Conservation (phyloP, 2,329 filamentous ascomycete genomes). For the Colletotrichum brevisporum region DNA sequence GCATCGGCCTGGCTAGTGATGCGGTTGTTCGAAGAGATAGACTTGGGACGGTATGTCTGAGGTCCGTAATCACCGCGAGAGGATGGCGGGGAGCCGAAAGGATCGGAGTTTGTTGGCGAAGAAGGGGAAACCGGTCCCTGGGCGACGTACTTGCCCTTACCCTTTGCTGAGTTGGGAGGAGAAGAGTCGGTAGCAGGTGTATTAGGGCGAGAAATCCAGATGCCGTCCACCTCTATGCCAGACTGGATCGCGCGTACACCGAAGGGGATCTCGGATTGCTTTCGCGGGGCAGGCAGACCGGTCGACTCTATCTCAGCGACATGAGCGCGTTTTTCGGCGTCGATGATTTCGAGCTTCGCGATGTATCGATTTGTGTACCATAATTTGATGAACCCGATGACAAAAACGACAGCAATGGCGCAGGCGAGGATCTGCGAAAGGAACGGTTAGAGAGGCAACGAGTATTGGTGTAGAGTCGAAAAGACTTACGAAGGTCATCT, state of each 20-base stretch:
- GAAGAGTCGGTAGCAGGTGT: conserved; percentile 50
- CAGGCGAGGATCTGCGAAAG: conserved; percentile 76
- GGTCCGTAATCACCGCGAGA: conserved; percentile 20
- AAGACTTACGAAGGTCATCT: conserved; percentile 86
- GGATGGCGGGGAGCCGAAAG: conserved; percentile 29
- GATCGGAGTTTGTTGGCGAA: conserved; percentile 29
- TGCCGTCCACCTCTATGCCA: conserved; percentile 87
- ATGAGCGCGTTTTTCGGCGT: conserved; percentile 74
- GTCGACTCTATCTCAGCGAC: conserved; percentile 68
- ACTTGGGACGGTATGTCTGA: conserved; percentile 38
- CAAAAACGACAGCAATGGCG: conserved; percentile 79
- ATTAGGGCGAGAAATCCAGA: conserved; percentile 76
- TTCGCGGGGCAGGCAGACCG: conserved; percentile 58
- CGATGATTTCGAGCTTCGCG: conserved; percentile 72
- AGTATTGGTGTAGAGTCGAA: too few relatives aligned
- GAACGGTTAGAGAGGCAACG: neutral
- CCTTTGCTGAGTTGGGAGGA: conserved; percentile 30
- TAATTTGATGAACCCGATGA: conserved; percentile 77
- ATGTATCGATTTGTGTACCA: conserved; percentile 70
- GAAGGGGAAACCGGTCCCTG: conserved; percentile 29
- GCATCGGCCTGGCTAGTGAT: conserved; percentile 29
- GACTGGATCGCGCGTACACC: conserved; percentile 88
- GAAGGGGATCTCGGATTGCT: conserved; percentile 75
- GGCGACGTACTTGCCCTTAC: conserved; percentile 39
- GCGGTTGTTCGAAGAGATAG: conserved; percentile 15